Base-by-base conservation (phyloP, 192 early-diverging fungal species). In the Coemansia sp. region DNA sequence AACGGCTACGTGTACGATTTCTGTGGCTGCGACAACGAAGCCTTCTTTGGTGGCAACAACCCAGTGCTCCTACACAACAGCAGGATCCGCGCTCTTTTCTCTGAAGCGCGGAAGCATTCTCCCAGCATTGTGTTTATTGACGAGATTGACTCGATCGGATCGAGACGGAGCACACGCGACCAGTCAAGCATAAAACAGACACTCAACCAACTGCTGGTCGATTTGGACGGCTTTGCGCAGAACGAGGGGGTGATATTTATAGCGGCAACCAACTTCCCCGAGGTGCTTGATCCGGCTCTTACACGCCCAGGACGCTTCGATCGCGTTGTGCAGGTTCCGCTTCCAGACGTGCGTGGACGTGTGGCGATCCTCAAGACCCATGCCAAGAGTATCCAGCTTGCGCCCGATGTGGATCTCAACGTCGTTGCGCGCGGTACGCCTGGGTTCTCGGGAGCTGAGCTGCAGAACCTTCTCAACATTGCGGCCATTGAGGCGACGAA, bases 371-470 rank as follows among this genome's bases (percentile, higher is more conserved):
- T 99, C 59, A 87, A 92, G 70, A 92, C 94, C 37, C 98, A 99
- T 68, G 86, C 91, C 56, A 92, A 93, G 63, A 91, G 87, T 48
- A 89, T 98, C 47, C 77, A 79, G 21, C 74, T 98, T 54, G 80
- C 76, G n/a, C 54, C 74, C 8, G 87, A 90, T 40, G 93, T 98
- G 1, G 88, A 99, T 60, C 79, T 94, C 18, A 86, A 84, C 63
- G 85, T 92, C 4, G 90, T 98, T 68, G 96, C 98, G 5, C 87
- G 97, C 39, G 97, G 98, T 38, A 98, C 98, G 9, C 95, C 97
- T 7, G 98, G 98, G 15, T 99, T 99, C 74, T 96, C 94, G n/a
- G 98, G 98, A 45, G 98, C 98, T n/a, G 95, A 99, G 76, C 76
- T 99, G 13, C 92, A 95, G 60, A 99, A 99, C 66, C 85, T 99